Evolutionary conservation across 2,329 filamentous ascomycete genomes (phyloP).

Genomic region (Cyphellophora europaea): DNA sequence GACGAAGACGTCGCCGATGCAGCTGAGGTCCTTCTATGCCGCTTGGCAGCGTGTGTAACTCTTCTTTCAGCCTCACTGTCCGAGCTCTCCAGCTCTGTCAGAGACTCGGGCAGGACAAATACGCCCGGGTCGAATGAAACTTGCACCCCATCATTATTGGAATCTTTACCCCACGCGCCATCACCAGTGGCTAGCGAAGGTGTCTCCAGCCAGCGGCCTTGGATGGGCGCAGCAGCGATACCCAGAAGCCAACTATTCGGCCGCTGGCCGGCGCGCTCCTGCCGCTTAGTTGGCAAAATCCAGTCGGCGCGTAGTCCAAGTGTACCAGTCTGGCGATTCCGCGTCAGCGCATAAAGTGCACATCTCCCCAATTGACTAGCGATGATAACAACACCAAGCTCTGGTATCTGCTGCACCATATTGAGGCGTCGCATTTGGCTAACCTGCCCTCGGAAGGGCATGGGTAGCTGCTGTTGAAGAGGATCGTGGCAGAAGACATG

Average conservation of each 20-base stretch:
- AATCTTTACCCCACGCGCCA: slow-evolving; percentile 11
- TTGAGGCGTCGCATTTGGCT: slow-evolving; percentile 42
- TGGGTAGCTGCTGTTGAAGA: slow-evolving; percentile 15
- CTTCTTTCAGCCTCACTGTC: slow-evolving; percentile 1
- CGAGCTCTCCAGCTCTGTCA: background rate
- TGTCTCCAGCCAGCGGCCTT: slow-evolving; percentile 26
- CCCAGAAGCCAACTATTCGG: slow-evolving; percentile 41
- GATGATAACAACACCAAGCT: slow-evolving; percentile 48
- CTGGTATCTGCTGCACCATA: slow-evolving; percentile 48
- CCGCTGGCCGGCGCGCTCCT: slow-evolving; percentile 36
- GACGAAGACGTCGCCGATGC: background rate
- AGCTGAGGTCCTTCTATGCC: slow-evolving; percentile 2
- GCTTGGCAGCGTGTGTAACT: slow-evolving; percentile 4
- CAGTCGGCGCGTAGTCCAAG: slow-evolving; percentile 46
- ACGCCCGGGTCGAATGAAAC: slow-evolving; percentile 15
- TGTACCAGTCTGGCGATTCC: slow-evolving; percentile 22
- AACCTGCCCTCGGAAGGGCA: slow-evolving; percentile 1
- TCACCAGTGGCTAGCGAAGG: slow-evolving; percentile 1
- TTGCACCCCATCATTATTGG: slow-evolving; percentile 12
- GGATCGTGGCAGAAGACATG: slow-evolving; percentile 18
- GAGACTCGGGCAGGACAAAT: slow-evolving; percentile 6
- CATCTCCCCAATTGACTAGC: slow-evolving; percentile 50
- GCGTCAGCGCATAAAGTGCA: slow-evolving; percentile 44
- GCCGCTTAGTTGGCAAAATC: slow-evolving; percentile 43
- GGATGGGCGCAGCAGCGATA: slow-evolving; percentile 47